Percentiles rank a stretch among this genome's conserved stretches.
These are phyloP conservation scores for Suaeda aralocaspica DNA, from an alignment of 148 eudicot genomes.

Conservation along the genomic window DNA sequence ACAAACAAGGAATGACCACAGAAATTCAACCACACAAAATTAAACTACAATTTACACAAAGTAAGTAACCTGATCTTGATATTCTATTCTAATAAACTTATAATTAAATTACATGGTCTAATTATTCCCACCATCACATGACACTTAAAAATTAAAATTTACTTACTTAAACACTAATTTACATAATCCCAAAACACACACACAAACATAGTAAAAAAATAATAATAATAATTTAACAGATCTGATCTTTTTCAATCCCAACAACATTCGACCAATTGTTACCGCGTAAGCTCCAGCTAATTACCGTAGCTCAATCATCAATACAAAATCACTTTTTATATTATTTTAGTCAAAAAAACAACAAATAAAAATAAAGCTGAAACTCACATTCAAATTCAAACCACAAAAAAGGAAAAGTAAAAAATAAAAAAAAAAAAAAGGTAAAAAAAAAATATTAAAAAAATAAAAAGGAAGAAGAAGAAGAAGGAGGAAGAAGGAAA, in stretches of 20 bases:
- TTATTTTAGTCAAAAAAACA: too few species aligned
- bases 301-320: conserved; percentile 10
- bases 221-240: conserved; percentile 25
- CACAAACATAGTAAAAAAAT: neutral
- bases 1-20: conserved; percentile 7
- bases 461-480: neutral
- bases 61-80: conserved; percentile 10
- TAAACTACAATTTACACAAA: conserved; percentile 3
- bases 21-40: conserved; percentile 13
- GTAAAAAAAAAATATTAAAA: neutral
- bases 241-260: conserved; percentile 44
- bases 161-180: neutral
- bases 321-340: neutral
- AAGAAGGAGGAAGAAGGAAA: neutral
- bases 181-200: neutral
- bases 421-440: neutral
- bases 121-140: conserved; percentile 22
- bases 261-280: conserved; percentile 27
- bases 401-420: neutral
- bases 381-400: conserved; percentile 17
- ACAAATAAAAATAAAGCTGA: too few species aligned
- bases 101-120: neutral
- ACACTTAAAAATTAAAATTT: too few species aligned
- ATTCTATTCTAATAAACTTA: conserved; percentile 1
- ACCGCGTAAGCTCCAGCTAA: neutral